Evolutionary conservation across 768 basidiomycete species (phyloP).

Genomic region (Lanmaoa pseudosensibilis): DNA sequence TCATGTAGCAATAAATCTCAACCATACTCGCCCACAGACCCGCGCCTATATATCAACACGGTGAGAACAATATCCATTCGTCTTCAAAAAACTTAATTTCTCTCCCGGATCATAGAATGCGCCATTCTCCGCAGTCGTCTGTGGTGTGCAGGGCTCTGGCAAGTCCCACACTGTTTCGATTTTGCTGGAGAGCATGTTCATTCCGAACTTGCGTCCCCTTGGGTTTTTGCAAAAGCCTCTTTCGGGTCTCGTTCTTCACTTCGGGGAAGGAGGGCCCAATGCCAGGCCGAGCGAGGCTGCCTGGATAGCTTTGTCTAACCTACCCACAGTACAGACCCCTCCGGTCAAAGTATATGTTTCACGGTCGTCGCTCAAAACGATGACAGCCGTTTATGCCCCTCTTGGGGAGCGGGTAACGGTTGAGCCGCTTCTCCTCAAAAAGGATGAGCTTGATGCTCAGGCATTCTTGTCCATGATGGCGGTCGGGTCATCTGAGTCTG

Average conservation of each 20-base stretch:
- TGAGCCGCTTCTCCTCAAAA: conserved; percentile 53
- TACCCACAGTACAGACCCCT: conserved; percentile 34
- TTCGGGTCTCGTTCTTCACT: conserved; percentile 65
- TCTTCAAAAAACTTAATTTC: neutral
- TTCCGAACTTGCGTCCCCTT: conserved; percentile 48
- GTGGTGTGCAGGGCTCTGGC: conserved; percentile 75
- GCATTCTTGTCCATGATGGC: conserved; percentile 79
- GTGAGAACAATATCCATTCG: conserved; percentile 34
- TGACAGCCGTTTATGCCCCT: conserved; percentile 54
- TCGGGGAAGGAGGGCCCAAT: conserved; percentile 61
- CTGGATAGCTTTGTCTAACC: conserved; percentile 48
- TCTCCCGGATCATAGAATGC: conserved; percentile 49
- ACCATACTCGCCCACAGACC: conserved; percentile 40
- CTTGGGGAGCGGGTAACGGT: conserved; percentile 52
- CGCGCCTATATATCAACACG: conserved; percentile 66
- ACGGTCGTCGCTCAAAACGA: conserved; percentile 57
- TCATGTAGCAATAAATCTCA: conserved; percentile 34
- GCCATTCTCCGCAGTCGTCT: conserved; percentile 73
- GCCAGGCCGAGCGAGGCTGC: conserved; percentile 67
- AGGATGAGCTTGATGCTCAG: conserved; percentile 63
- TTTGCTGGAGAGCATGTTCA: conserved; percentile 68
- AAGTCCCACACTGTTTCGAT: conserved; percentile 74
- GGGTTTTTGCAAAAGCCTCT: conserved; percentile 56
- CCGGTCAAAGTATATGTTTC: conserved; percentile 56
- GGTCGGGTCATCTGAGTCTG: conserved; percentile 55